Evolutionary conservation across 2,329 filamentous ascomycete species (phyloP).

Genomic region (Macroventuria anomochaeta): DNA sequence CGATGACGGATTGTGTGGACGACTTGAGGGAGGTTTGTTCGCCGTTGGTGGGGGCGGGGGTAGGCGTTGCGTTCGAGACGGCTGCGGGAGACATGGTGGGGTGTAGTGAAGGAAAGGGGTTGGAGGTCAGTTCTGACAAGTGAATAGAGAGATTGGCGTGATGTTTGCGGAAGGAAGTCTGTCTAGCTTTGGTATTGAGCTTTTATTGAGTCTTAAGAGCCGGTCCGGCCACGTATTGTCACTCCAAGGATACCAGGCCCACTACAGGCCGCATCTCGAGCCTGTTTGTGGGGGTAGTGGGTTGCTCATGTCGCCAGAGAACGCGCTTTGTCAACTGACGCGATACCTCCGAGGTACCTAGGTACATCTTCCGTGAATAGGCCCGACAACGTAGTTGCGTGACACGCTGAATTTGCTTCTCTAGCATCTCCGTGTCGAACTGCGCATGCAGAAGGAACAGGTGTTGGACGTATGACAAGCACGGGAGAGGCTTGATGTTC

Average conservation of each 20-base stretch:
- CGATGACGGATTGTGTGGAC: constrained; percentile 19
- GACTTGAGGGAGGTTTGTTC: constrained; percentile 24
- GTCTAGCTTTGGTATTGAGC: constrained; percentile 22
- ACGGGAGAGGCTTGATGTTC: constrained; percentile 4
- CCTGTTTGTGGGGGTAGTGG: constrained; percentile 13
- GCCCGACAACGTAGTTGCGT: neutral
- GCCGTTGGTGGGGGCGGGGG: constrained; percentile 23
- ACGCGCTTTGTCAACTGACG: neutral
- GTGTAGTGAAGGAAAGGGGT: neutral
- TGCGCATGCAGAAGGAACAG: neutral
- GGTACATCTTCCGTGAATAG: neutral
- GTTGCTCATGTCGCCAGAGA: constrained; percentile 13
- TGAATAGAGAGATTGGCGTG: neutral
- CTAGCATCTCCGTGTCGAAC: neutral
- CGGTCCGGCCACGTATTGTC: constrained; percentile 14
- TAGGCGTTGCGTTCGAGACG: constrained; percentile 25
- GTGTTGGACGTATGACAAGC: neutral
- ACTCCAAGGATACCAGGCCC: constrained; percentile 10
- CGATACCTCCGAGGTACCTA: constrained; percentile 13
- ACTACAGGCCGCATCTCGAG: constrained; percentile 15
- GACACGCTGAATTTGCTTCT: neutral
- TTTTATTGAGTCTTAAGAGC: neutral
- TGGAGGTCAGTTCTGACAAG: neutral
- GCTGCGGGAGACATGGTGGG: constrained; percentile 40
- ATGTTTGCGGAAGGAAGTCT: neutral